A percentile compares a stretch with the other conserved stretches of the same genome.
Evolutionary conservation across 768 basidiomycete genomes (phyloP).

Genomic region (Pisolithus orientalis): DNA sequence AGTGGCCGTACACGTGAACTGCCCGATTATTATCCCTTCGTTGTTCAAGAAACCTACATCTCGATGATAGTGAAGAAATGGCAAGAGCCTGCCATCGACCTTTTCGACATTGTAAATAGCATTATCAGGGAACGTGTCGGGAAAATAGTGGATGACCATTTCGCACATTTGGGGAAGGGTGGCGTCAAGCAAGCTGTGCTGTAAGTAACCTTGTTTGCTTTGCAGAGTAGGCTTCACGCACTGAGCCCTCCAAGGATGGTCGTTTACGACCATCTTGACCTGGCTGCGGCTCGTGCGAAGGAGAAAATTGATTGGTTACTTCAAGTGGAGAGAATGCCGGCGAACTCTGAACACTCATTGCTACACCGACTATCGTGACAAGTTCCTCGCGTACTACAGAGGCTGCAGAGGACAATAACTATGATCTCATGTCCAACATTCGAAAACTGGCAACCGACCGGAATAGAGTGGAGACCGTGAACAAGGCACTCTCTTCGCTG

Average conservation of each 20-base stretch:
- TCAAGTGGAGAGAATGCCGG: slow-evolving; percentile 40
- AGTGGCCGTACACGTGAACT: slow-evolving; percentile 70
- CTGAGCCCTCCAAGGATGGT: slow-evolving; percentile 32
- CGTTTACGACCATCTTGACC: slow-evolving; percentile 44
- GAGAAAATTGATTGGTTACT: slow-evolving; percentile 45
- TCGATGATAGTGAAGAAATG: slow-evolving; percentile 38
- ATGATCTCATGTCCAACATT: background rate
- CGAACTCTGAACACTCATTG: slow-evolving; percentile 50
- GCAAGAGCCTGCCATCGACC: slow-evolving; percentile 37
- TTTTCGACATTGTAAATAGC: slow-evolving; percentile 37
- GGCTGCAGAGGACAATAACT: slow-evolving; percentile 12
- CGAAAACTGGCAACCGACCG: slow-evolving; percentile 14
- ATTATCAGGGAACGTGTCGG: slow-evolving; percentile 36
- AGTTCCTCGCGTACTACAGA: slow-evolving; percentile 47
- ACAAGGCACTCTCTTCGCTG: slow-evolving; percentile 19
- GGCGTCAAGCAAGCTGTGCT: slow-evolving; percentile 42
- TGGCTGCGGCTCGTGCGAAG: slow-evolving; percentile 34
- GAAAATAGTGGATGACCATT: slow-evolving; percentile 42
- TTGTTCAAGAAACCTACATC: slow-evolving; percentile 51
- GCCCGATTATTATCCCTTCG: slow-evolving; percentile 59
- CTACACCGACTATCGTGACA: slow-evolving; percentile 40
- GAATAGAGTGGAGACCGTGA: background rate
- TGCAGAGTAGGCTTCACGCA: no score
- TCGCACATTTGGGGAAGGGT: slow-evolving; percentile 47
- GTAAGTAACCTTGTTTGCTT: slow-evolving; percentile 24